These are phyloP conservation scores for Penstemon davidsonii DNA, from an alignment of 257 asterid genomes.

Conservation along the genomic window DNA sequence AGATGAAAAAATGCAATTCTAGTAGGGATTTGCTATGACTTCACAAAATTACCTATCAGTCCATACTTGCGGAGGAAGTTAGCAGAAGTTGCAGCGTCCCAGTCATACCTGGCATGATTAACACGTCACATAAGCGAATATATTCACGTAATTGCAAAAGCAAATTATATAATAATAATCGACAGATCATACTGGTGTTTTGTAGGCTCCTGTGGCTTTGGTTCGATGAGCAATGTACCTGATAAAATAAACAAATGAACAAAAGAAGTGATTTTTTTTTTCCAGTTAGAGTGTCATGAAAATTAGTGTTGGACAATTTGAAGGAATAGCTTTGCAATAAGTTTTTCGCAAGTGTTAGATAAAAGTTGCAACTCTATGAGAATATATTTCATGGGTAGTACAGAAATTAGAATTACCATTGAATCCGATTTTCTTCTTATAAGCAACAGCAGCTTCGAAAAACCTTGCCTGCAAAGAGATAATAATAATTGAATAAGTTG, in stretches of 20 bases:
- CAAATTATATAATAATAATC: not conserved
- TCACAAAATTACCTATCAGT: conserved; percentile 55
- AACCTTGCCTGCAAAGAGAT: conserved; percentile 71
- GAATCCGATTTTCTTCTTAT: conserved; percentile 97
- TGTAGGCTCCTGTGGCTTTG: conserved; percentile 99
- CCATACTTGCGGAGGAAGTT: conserved; percentile 92
- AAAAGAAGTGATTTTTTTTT: not conserved
- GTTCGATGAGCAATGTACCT: conserved; percentile 97
- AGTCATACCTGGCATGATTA: conserved; percentile 68
- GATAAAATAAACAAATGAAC: conserved; percentile 17
- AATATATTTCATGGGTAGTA: not conserved
- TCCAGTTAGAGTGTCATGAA: not conserved
- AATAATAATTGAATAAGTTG: not conserved
- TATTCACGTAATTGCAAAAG: not conserved
- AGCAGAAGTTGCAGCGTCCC: conserved; percentile 99
- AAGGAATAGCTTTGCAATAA: not conserved
- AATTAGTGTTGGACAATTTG: not conserved
- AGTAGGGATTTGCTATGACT: not conserved
- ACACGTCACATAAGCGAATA: conserved; percentile 14
- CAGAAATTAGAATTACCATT: conserved; percentile 53
- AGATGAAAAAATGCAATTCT: not conserved
- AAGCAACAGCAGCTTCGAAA: conserved; percentile 85
- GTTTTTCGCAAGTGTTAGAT: not conserved
- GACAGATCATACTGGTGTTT: conserved; percentile 73
- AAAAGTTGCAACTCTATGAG: not conserved